Conservation (phyloP, 2,329 filamentous ascomycete genomes). For the Alternaria sp. region DNA sequence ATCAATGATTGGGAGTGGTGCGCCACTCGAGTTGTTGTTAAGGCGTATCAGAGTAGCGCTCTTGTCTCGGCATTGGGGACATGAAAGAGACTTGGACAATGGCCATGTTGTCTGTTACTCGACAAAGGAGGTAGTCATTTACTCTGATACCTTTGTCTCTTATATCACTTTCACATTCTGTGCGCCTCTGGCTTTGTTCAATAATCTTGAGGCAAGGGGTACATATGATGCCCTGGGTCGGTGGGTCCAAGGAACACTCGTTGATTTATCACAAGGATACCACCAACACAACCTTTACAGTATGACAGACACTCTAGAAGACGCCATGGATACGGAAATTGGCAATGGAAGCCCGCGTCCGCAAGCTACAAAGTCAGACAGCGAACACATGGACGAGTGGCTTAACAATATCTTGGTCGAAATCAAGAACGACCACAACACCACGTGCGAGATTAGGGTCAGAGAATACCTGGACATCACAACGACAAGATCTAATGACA, state of each 20-base stretch:
- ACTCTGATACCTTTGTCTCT: not conserved
- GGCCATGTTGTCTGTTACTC: not conserved
- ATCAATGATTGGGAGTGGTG: not conserved
- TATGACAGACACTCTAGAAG: not conserved
- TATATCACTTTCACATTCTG: not conserved
- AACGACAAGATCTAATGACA: not conserved
- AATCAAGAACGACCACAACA: not conserved
- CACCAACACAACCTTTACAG: not conserved
- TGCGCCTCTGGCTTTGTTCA: not conserved
- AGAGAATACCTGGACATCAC: not conserved
- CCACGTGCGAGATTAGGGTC: not conserved
- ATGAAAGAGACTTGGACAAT: constrained; percentile 1
- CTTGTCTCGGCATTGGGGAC: not conserved
- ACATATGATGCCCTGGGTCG: not conserved
- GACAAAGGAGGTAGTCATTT: not conserved
- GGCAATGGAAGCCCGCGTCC: not conserved
- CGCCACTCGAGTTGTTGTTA: not conserved
- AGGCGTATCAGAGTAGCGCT: not conserved
- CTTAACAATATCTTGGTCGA: not conserved
- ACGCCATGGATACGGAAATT: not conserved
- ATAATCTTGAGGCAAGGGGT: not conserved
- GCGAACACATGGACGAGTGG: not conserved
- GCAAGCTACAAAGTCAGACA: not conserved
- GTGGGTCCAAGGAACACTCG: not conserved
- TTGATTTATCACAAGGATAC: not conserved